phyloP scores from a whole-genome alignment of 768 basidiomycete genomes.

The Phylloporus arenicola region DNA sequence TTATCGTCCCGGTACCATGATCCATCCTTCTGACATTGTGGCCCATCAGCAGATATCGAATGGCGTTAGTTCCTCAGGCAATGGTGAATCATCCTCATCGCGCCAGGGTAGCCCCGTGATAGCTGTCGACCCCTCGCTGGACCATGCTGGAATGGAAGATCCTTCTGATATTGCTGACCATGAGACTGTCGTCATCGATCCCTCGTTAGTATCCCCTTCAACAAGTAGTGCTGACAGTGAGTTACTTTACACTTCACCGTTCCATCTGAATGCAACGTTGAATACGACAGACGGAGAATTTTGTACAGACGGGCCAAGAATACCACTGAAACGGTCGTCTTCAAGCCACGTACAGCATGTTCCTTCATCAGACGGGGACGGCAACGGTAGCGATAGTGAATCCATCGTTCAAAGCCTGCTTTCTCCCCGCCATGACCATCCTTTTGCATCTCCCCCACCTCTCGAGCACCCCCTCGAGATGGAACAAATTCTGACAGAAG shows the following conservation, averaged over 20 bases:
- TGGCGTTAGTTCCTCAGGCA: constrained; percentile 18
- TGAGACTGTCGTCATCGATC: constrained; percentile 33
- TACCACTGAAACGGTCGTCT: constrained; percentile 7
- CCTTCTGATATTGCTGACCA: constrained; percentile 7
- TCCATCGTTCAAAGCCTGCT: constrained; percentile 13
- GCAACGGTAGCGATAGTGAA: constrained; percentile 14
- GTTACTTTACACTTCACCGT: constrained; percentile 19
- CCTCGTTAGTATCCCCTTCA: constrained; percentile 30
- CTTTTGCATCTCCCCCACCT: constrained; percentile 24
- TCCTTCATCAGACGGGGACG: constrained; percentile 9
- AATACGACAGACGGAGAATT: constrained; percentile 30
- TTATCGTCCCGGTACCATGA: constrained; percentile 38
- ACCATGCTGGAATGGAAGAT: constrained; percentile 12
- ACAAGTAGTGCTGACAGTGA: constrained; percentile 16
- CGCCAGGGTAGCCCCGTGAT: constrained; percentile 23
- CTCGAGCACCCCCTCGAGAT: constrained; percentile 35
- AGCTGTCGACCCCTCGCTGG: constrained; percentile 23
- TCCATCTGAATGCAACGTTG: constrained; percentile 31
- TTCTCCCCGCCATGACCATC: constrained; percentile 17
- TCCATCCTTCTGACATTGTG: constrained; percentile 17
- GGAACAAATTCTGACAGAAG: constrained; percentile 57
- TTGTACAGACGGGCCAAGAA: constrained; percentile 7
- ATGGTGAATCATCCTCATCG: constrained; percentile 25
- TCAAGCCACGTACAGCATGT: constrained; percentile 1
- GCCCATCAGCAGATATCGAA: constrained; percentile 22